Evolutionary conservation across 2,329 filamentous ascomycete genomes (phyloP).

Genomic region (Clathrospora elynae): DNA sequence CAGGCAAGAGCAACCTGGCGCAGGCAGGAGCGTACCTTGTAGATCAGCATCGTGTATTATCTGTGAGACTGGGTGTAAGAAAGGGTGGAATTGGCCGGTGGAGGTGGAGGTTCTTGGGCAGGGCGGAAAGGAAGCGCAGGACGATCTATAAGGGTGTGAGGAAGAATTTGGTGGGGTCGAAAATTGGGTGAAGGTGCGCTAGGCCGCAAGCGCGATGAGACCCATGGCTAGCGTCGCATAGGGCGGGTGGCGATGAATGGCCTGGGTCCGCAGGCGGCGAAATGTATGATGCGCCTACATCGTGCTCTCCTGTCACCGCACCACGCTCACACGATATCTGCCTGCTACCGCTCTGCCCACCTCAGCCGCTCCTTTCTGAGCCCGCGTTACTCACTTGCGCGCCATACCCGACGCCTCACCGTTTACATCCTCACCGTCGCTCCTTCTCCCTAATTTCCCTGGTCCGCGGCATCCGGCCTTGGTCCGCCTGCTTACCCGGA

Average conservation of each 20-base stretch:
- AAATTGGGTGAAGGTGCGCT: slow-evolving; percentile 25
- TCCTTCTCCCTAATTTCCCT: slow-evolving; percentile 33
- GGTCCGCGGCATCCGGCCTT: slow-evolving; percentile 36
- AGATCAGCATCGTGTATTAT: slow-evolving; percentile 60
- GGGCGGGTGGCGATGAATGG: no score
- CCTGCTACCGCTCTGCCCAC: slow-evolving; percentile 35
- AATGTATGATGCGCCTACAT: slow-evolving; percentile 30
- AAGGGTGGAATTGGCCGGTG: slow-evolving; percentile 18
- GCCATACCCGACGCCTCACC: background rate
- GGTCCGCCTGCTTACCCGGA: slow-evolving; percentile 17
- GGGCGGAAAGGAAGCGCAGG: slow-evolving; percentile 23
- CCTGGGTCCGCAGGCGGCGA: slow-evolving; percentile 7
- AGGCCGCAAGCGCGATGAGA: slow-evolving; percentile 9
- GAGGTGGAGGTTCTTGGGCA: slow-evolving; percentile 22
- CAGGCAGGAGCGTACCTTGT: slow-evolving; percentile 53
- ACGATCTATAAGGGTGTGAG: slow-evolving; percentile 19
- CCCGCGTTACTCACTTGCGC: slow-evolving; percentile 6
- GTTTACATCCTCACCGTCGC: slow-evolving; percentile 13
- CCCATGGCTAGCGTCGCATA: no score
- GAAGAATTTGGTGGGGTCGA: slow-evolving; percentile 37
- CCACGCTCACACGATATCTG: slow-evolving; percentile 42
- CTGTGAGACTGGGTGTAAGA: slow-evolving; percentile 13
- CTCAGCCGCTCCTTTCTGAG: slow-evolving; percentile 43
- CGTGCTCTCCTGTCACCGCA: slow-evolving; percentile 25
- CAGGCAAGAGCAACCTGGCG: slow-evolving; percentile 26